phyloP scores from a whole-genome alignment of 169 alveolate species.

The Plasmodium adleri region DNA sequence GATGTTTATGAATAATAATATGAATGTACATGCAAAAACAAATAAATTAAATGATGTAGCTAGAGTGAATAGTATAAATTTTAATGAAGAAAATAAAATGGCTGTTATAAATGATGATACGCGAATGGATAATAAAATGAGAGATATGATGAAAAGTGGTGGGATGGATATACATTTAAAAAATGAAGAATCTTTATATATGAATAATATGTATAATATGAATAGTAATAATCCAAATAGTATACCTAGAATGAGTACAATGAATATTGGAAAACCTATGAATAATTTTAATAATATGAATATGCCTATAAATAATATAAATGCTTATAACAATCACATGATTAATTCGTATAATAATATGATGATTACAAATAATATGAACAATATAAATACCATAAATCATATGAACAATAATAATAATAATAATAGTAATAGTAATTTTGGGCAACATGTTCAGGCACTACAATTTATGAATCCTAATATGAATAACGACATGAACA shows the following conservation, averaged over 20 bases:
- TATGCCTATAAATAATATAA: slow-evolving; percentile 14
- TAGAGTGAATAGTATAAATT: background rate
- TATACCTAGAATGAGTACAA: slow-evolving; percentile 12
- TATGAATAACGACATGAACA: background rate
- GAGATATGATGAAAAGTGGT: background rate
- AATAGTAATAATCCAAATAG: background rate
- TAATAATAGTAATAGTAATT: background rate
- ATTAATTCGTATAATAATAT: slow-evolving; percentile 15
- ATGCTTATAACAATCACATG: slow-evolving; percentile 30
- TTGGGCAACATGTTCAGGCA: too few relatives aligned
- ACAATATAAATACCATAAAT: background rate
- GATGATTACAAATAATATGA: background rate
- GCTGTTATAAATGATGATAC: slow-evolving; percentile 20
- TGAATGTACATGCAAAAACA: background rate
- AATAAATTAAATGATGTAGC: slow-evolving; percentile 5
- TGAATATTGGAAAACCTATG: slow-evolving; percentile 9
- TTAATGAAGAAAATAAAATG: background rate
- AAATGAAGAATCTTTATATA: slow-evolving; percentile 11
- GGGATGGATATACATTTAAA: background rate
- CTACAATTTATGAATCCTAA: too few relatives aligned
- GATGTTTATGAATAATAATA: background rate
- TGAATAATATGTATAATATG: slow-evolving; percentile 6
- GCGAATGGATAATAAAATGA: background rate
- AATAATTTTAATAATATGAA: slow-evolving; percentile 30
- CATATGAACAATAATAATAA: background rate